phyloP scores from a whole-genome alignment of 2,329 filamentous ascomycete species.

The Colletotrichum tabaci region DNA sequence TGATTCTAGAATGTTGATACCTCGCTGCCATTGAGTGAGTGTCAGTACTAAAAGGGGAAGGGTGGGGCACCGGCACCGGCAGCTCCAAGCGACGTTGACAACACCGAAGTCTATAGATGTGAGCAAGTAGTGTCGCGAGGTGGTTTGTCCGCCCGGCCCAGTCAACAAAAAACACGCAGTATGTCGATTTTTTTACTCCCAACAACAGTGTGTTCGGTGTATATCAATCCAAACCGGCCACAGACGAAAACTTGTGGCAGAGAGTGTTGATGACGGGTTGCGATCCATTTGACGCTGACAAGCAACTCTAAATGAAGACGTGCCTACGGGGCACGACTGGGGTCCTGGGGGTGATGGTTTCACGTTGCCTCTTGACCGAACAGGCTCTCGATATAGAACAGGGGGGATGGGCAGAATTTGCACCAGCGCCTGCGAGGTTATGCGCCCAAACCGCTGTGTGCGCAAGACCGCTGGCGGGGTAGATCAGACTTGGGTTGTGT shows the following conservation, averaged over 20 bases:
- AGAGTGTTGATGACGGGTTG: not conserved
- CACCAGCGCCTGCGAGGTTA: not conserved
- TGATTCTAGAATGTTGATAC: not conserved
- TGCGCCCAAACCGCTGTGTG: not conserved
- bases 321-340: not conserved
- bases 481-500: not conserved
- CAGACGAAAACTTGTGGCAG: not conserved
- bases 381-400: not conserved
- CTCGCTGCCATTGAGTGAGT: not conserved
- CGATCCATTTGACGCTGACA: conserved; percentile 5
- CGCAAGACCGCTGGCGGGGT: not conserved
- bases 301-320: conserved; percentile 11
- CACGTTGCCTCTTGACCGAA: not conserved
- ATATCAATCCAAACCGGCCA: not conserved
- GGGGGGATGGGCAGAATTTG: not conserved
- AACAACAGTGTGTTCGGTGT: no score
- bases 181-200: not conserved
- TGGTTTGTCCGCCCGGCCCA: not conserved
- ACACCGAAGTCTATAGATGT: no score
- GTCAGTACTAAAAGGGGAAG: not conserved
- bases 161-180: not conserved
- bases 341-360: not conserved
- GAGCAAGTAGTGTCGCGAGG: not conserved
- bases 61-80: not conserved
- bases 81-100: not conserved